phyloP scores from a whole-genome alignment of 2,329 filamentous ascomycete genomes.

The Phyllosticta capitalensis region DNA sequence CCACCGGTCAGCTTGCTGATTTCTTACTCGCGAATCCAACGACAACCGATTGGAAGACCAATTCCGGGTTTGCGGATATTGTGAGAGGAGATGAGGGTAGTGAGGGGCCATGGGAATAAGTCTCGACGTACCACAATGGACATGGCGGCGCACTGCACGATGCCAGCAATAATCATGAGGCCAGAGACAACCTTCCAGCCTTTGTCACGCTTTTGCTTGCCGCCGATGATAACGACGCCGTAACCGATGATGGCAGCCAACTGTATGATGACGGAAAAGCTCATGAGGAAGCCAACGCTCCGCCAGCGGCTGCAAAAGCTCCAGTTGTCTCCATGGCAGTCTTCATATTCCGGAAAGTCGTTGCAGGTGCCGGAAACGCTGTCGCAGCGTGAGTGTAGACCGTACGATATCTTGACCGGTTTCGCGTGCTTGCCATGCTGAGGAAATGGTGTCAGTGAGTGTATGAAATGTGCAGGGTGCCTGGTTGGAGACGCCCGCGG shows the following conservation, averaged over 20 bases:
- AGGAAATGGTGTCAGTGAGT: background rate
- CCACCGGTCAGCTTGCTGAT: slow-evolving; percentile 1
- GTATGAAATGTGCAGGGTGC: slow-evolving; percentile 3
- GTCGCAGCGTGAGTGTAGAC: slow-evolving; percentile 74
- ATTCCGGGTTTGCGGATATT: background rate
- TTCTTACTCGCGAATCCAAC: background rate
- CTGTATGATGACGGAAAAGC: slow-evolving; percentile 72
- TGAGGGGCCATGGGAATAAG: background rate
- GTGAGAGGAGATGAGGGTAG: background rate
- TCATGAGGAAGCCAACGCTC: slow-evolving; percentile 78
- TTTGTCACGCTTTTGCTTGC: slow-evolving; percentile 66
- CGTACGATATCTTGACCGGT: slow-evolving; percentile 41
- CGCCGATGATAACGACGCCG: slow-evolving; percentile 64
- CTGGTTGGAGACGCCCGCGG: background rate
- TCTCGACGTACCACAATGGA: slow-evolving; percentile 63
- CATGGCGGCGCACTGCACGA: slow-evolving; percentile 68
- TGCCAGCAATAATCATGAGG: slow-evolving; percentile 55
- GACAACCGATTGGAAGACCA: background rate
- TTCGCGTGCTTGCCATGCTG: slow-evolving; percentile 26
- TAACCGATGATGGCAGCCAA: slow-evolving; percentile 74
- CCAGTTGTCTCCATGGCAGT: slow-evolving; percentile 57
- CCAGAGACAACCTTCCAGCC: slow-evolving; percentile 71
- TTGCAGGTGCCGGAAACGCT: slow-evolving; percentile 55
- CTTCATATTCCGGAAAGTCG: slow-evolving; percentile 56
- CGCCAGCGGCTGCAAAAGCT: slow-evolving; percentile 91